Evolutionary conservation across 2,329 filamentous ascomycete genomes (phyloP).

Genomic region (Aspergillus sp.): DNA sequence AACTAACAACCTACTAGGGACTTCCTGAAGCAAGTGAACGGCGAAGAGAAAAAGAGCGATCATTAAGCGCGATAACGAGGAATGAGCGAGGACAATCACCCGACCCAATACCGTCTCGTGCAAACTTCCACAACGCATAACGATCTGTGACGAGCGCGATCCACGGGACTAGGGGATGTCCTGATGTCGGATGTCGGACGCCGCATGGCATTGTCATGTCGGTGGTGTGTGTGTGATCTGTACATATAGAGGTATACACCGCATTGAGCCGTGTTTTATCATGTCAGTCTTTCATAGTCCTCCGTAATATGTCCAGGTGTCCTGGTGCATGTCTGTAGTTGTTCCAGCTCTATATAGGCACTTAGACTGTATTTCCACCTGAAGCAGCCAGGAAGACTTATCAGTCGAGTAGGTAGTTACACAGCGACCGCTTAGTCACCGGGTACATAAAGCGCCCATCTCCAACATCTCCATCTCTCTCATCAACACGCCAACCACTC

Average conservation of each 20-base stretch:
- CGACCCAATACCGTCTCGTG: background rate
- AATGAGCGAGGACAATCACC: conserved; percentile 10
- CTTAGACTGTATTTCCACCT: background rate
- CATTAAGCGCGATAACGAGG: conserved; percentile 27
- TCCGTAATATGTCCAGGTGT: too few species aligned
- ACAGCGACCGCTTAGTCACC: background rate
- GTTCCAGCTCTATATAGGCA: too few species aligned
- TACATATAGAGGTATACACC: conserved; percentile 30
- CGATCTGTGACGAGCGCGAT: background rate
- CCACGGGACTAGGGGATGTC: conserved; percentile 2
- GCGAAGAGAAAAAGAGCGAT: conserved; percentile 47
- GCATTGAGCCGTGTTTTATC: conserved; percentile 13
- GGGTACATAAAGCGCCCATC: too few species aligned
- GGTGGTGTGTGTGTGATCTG: conserved; percentile 20
- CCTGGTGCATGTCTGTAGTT: too few species aligned
- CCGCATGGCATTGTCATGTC: conserved; percentile 1
- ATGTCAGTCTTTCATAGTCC: background rate
- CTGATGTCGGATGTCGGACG: conserved; percentile 7
- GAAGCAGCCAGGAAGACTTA: too few species aligned
- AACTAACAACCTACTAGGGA: conserved; percentile 35
- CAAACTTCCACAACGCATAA: background rate
- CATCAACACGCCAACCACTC: background rate
- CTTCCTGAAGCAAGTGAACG: conserved; percentile 51
- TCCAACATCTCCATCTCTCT: too few species aligned
- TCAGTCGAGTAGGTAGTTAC: background rate